These are phyloP conservation scores for Neolecta irregularis DNA, from an alignment of 1,139 yeast genomes.

Conservation along the genomic window DNA sequence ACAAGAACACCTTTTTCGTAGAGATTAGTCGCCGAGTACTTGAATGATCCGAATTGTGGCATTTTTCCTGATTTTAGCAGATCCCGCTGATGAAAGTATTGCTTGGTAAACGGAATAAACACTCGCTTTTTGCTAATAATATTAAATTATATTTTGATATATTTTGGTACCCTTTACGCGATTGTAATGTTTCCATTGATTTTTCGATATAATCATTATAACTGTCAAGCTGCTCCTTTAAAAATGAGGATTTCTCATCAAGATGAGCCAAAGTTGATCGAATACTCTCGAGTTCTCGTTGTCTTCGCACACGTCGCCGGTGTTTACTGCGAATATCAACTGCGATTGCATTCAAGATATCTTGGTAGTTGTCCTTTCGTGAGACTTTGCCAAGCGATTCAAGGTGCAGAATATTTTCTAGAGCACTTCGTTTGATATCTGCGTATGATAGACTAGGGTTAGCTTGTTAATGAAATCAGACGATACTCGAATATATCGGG, in stretches of 20 bases:
- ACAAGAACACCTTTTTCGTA: slow-evolving; percentile 56
- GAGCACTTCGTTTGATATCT: slow-evolving; percentile 58
- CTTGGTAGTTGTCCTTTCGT: slow-evolving; percentile 62
- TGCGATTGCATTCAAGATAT: slow-evolving; percentile 66
- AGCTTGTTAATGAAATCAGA: neutral
- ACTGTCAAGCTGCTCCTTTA: slow-evolving; percentile 46
- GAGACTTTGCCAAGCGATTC: slow-evolving; percentile 55
- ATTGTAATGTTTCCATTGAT: slow-evolving; percentile 47
- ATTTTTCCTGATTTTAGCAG: slow-evolving; percentile 50
- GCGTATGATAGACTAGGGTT: slow-evolving; percentile 42
- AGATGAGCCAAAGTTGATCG: slow-evolving; percentile 44
- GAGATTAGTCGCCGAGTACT: slow-evolving; percentile 61
- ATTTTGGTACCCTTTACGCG: slow-evolving; percentile 35
- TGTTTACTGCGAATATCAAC: slow-evolving; percentile 69
- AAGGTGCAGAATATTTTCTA: slow-evolving; percentile 61
- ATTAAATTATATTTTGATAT: neutral
- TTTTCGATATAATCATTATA: slow-evolving; percentile 57
- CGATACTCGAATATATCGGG: slow-evolving; percentile 9
- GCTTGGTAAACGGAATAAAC: slow-evolving; percentile 54
- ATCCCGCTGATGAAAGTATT: slow-evolving; percentile 62
- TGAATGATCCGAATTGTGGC: slow-evolving; percentile 71
- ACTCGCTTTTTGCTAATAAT: slow-evolving; percentile 27
- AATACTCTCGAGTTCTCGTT: slow-evolving; percentile 47
- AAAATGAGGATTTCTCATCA: slow-evolving; percentile 44
- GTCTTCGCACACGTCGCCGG: slow-evolving; percentile 47